Percentiles rank a stretch among this genome's conserved stretches.
These are phyloP conservation scores for Globisporangium cylindrosporum DNA, from an alignment of 352 stramenopile species.

Conservation along the genomic window DNA sequence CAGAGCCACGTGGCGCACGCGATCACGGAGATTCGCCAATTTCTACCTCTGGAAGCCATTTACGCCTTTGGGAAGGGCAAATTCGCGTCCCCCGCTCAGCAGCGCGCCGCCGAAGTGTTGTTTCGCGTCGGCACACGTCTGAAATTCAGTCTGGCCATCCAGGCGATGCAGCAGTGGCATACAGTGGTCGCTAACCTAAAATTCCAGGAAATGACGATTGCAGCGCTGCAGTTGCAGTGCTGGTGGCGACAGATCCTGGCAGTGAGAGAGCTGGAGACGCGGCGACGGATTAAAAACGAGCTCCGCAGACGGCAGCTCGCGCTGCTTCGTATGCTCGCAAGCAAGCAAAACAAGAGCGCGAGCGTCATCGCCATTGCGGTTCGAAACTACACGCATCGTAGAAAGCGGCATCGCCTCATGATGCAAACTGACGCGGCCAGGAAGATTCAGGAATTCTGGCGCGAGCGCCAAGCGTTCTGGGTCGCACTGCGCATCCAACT, in stretches of 20 bases:
- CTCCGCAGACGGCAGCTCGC: constrained; percentile 41
- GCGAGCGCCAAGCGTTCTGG: constrained; percentile 42
- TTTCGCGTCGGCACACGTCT: constrained; percentile 41
- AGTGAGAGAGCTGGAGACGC: constrained; percentile 20
- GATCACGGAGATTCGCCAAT: constrained; percentile 50
- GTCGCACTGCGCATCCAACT: constrained; percentile 40
- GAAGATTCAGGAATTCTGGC: constrained; percentile 55
- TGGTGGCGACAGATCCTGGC: constrained; percentile 58
- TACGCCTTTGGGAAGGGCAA: constrained; percentile 54
- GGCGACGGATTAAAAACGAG: constrained; percentile 31
- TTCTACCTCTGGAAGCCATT: constrained; percentile 62
- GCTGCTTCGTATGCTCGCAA: constrained; percentile 41
- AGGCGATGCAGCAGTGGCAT: constrained; percentile 50
- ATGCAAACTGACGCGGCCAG: constrained; percentile 23
- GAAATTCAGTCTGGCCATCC: constrained; percentile 33
- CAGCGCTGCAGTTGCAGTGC: constrained; percentile 39
- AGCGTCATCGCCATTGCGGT: constrained; percentile 44
- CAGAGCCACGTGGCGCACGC: constrained; percentile 39
- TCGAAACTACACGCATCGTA: constrained; percentile 19
- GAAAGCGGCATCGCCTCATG: constrained; percentile 6
- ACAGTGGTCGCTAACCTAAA: constrained; percentile 18
- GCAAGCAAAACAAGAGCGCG: constrained; percentile 42
- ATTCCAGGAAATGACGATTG: constrained; percentile 15
- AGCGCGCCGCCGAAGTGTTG: constrained; percentile 47
- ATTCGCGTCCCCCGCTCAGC: constrained; percentile 62